Percentiles rank a stretch among this genome's conserved stretches.
These are phyloP conservation scores for Euphorbia lathyris DNA, from an alignment of 345 rosid genomes.

Conservation along the genomic window DNA sequence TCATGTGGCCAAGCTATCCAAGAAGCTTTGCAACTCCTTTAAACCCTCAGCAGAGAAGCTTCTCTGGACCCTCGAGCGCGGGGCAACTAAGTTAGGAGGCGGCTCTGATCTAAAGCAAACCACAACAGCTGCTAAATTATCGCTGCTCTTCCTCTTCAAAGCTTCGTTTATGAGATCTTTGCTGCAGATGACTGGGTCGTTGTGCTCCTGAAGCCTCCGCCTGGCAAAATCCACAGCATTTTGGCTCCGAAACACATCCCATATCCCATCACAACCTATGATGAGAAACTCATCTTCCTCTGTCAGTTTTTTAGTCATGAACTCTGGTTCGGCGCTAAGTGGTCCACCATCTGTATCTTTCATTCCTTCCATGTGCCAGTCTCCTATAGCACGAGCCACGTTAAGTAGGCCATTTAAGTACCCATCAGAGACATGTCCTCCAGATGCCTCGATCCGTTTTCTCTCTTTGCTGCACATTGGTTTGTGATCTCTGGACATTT, in stretches of 20 bases:
- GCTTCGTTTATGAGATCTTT: constrained; percentile 81
- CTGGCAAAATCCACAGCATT: constrained; percentile 88
- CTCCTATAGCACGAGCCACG: constrained; percentile 89
- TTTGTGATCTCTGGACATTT: constrained; percentile 89
- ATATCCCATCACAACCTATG: constrained; percentile 82
- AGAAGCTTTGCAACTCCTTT: constrained; percentile 64
- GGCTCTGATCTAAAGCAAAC: constrained; percentile 69
- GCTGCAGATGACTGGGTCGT: constrained; percentile 67
- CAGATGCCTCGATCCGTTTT: constrained; percentile 68
- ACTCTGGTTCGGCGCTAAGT: constrained; percentile 82
- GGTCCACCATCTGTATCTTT: constrained; percentile 67
- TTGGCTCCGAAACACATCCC: constrained; percentile 90
- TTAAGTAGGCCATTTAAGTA: constrained; percentile 78
- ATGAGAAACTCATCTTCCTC: constrained; percentile 84
- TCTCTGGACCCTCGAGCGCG: constrained; percentile 56
- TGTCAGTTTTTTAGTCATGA: constrained; percentile 46
- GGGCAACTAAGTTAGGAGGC: constrained; percentile 66
- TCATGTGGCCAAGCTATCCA: constrained; percentile 53
- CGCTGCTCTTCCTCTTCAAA: constrained; percentile 80
- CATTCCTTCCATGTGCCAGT: constrained; percentile 90
- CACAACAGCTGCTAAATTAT: constrained; percentile 69
- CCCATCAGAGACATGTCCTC: constrained; percentile 63
- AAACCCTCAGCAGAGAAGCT: constrained; percentile 79
- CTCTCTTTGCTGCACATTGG: constrained; percentile 61
- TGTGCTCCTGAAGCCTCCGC: constrained; percentile 77